Base-by-base conservation (phyloP, 1,139 yeast genomes). In the Taiozyma sp. region DNA sequence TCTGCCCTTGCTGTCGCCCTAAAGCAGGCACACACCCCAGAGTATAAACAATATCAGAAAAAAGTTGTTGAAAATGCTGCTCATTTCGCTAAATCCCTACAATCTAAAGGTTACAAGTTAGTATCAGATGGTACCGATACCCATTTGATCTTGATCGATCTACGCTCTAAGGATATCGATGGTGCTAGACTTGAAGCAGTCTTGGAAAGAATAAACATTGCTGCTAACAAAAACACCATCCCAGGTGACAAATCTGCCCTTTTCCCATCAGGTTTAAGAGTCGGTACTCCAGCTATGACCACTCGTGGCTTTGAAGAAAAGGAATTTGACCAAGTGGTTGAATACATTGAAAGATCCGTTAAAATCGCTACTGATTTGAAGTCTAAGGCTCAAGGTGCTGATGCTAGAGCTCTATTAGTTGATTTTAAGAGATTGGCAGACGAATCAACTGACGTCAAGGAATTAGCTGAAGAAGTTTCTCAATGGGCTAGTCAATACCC, bases 211-310 rank as follows among this genome's bases (percentile, higher is more conserved):
- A 81, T 86, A 62, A 88, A 90, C 77, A 89, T 91, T 65, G 97
- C 98, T 53, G 89, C 95, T 58, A 91, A 91, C 78, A 91, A 91
- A 73, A 91, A 91, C 78, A 85, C 97, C 46, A 88, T 91, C 58
- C 97, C 98, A 55, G 97, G 97, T 63, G 98, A 91, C 74, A 85
- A 84, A 69, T 87, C 96, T 42, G 98, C 98, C 35, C 76, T 91
- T 60, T 89, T 88, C 73, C 98, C 98, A 63, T 88, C 95, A 49
- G 98, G 98, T 60, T 77, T 91, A 65, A 86, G 98, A 77, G 89
- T 91, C 53, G 98, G 98, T 62, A 88, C 98, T 44, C 98, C 98
- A 52, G 97, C 97, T 53, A 91, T 91, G 98, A 87, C 97, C 56
- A 89, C 97, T 48, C 85, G 98, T 76, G 97, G 97, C 30, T 85